Percentiles rank a stretch among this genome's conserved stretches.
These are phyloP conservation scores for Aspergillus tamarii DNA, from an alignment of 2,329 filamentous ascomycete species.

Conservation along the genomic window DNA sequence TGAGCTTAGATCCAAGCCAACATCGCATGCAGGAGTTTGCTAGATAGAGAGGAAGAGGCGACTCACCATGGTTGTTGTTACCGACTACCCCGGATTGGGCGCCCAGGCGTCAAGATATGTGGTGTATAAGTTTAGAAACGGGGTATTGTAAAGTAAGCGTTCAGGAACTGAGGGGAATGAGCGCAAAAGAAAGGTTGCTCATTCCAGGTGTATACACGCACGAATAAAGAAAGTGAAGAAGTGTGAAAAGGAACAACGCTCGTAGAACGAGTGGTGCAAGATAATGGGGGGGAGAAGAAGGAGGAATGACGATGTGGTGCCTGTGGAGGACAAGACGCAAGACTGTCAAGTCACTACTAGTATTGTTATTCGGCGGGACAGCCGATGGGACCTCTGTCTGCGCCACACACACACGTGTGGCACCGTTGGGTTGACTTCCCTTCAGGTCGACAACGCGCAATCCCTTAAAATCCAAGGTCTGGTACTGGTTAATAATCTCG, in stretches of 20 bases:
- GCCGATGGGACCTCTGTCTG: slow-evolving; percentile 21
- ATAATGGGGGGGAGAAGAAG: slow-evolving; percentile 9
- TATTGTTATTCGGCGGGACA: slow-evolving; percentile 8
- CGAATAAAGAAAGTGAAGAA: slow-evolving; percentile 6
- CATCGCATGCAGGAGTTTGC: not conserved
- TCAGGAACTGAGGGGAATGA: slow-evolving; percentile 19
- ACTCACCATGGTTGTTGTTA: slow-evolving; percentile 39
- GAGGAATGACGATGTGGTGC: slow-evolving; percentile 24
- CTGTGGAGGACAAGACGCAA: slow-evolving; percentile 14
- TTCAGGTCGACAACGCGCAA: slow-evolving; percentile 20
- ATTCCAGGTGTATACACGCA: slow-evolving; percentile 18
- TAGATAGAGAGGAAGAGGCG: not conserved
- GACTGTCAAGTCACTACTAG: slow-evolving; percentile 10
- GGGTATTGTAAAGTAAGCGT: slow-evolving; percentile 14
- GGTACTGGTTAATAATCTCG: not conserved
- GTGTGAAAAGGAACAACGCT: slow-evolving; percentile 3
- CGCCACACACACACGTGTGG: slow-evolving; percentile 31
- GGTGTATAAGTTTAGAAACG: slow-evolving; percentile 29
- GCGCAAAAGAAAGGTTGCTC: slow-evolving; percentile 19
- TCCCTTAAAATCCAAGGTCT: not conserved
- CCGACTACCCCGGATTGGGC: slow-evolving; percentile 32
- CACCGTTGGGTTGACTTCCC: slow-evolving; percentile 16
- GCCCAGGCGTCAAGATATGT: slow-evolving; percentile 36
- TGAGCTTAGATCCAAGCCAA: not conserved
- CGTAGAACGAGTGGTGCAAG: slow-evolving; percentile 13